Evolutionary conservation across 31 red algal species (phyloP).

Genomic region (Endocladia muricata): DNA sequence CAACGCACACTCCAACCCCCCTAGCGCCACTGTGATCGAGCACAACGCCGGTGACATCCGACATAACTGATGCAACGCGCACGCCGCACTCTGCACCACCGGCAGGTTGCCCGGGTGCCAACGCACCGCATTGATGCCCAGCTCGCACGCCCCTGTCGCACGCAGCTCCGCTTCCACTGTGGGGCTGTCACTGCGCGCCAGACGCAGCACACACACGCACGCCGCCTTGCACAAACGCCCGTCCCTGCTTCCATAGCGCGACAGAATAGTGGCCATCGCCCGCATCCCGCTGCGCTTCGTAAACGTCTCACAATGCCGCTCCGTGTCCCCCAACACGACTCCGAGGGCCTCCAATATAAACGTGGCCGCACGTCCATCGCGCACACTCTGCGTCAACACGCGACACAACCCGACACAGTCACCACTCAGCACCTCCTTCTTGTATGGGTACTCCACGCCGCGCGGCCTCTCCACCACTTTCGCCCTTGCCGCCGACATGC

Average conservation of each 20-base stretch:
- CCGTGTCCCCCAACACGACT: slow-evolving; percentile 18
- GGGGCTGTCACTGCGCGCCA: slow-evolving; percentile 7
- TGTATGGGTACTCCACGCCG: slow-evolving; percentile 25
- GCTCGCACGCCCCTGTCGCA: slow-evolving; percentile 29
- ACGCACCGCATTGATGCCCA: slow-evolving; percentile 15
- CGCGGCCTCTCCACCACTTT: too few relatives aligned
- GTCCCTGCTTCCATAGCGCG: slow-evolving; percentile 26
- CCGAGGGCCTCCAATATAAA: slow-evolving; percentile 35
- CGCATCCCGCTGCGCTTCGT: slow-evolving; percentile 4
- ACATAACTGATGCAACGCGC: slow-evolving; percentile 17
- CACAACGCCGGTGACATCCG: slow-evolving; percentile 20
- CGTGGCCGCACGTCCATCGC: slow-evolving; percentile 11
- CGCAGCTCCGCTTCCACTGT: slow-evolving; percentile 30
- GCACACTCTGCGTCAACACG: slow-evolving; percentile 22
- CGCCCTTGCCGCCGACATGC: not conserved
- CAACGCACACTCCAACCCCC: slow-evolving; percentile 11
- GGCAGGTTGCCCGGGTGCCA: slow-evolving; percentile 30
- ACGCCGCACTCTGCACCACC: slow-evolving; percentile 37
- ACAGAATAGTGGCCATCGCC: slow-evolving; percentile 13
- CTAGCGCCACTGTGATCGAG: slow-evolving; percentile 25
- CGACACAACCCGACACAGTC: slow-evolving; percentile 20
- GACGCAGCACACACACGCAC: slow-evolving; percentile 28
- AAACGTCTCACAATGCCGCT: slow-evolving; percentile 27
- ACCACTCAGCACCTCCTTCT: slow-evolving; percentile 18
- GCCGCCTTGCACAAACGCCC: slow-evolving; percentile 40